Percentiles rank a stretch among this genome's conserved stretches.
Evolutionary conservation across 2,329 filamentous ascomycete species (phyloP).

Genomic region (Claviceps sp.): DNA sequence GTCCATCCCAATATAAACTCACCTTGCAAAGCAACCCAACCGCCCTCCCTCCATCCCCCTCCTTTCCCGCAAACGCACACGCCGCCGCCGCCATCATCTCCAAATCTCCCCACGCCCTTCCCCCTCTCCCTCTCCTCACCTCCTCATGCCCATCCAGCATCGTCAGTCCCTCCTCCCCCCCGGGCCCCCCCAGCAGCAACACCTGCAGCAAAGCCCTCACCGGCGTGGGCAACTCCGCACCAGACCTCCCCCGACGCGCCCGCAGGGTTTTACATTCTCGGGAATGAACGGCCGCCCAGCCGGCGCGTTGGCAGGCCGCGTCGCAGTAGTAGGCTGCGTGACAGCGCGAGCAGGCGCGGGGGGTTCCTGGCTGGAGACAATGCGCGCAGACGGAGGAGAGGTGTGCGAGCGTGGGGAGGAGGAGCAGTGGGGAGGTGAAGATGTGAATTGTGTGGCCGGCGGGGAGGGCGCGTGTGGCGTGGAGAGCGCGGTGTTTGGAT

Average conservation of each 20-base stretch:
- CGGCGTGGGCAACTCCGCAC: constrained; percentile 34
- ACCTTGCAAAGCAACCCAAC: constrained; percentile 42
- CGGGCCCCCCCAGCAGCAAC: constrained; percentile 30
- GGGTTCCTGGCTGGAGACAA: constrained; percentile 26
- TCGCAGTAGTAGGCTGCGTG: constrained; percentile 41
- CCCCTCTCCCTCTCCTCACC: constrained; percentile 19
- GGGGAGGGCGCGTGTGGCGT: constrained; percentile 26
- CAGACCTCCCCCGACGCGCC: constrained; percentile 10
- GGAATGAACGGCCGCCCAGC: constrained; percentile 40
- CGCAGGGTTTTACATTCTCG: constrained; percentile 38
- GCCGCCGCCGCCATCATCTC: constrained; percentile 31
- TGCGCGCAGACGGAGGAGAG: constrained; percentile 32
- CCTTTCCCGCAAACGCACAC: constrained; percentile 28
- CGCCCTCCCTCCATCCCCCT: constrained; percentile 25
- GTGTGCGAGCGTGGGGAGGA: constrained; percentile 31
- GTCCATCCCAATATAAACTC: constrained; percentile 3
- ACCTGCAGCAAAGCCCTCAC: constrained; percentile 40
- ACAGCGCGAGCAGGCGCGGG: constrained; percentile 38
- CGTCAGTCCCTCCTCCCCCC: constrained; percentile 20
- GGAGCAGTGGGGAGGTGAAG: constrained; percentile 28
- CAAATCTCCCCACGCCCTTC: constrained; percentile 36
- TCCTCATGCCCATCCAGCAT: constrained; percentile 33
- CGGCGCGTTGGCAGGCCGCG: constrained; percentile 35
- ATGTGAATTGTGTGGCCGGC: constrained; percentile 32
- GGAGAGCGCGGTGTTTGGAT: constrained; percentile 32